Evolutionary conservation across 768 basidiomycete species (phyloP), one percentile per base, ranked within the genome.

Genomic region (Xerocomellus chrysenteron): DNA sequence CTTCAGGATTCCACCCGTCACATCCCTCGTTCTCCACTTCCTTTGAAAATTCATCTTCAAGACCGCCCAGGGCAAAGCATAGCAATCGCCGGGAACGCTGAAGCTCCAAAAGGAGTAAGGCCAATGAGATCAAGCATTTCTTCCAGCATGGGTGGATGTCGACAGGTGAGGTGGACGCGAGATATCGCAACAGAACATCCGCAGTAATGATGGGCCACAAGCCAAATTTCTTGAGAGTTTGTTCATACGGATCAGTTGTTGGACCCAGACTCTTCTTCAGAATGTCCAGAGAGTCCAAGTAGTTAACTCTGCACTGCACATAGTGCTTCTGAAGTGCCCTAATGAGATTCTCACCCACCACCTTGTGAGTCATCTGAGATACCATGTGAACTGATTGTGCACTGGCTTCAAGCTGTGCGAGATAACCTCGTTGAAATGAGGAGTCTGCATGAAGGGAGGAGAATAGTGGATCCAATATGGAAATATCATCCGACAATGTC

Each of bases 241-340:
- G 41, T 24, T 13, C 41, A 80, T 53, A 11, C 32, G 32, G 11
- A 42, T 21, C 21, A 4, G 41, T 21, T 1, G 13, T 21, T 21
- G 14, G 12, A 5, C 19, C 41, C 11, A 42, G 11, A 5, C 41
- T 42, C 41, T 13, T 2, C 30, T 16, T 30, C 16, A 67, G 30
- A 13, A n/a, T 8, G 1, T 21, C 13, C 19, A 67, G 13, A 16
- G 16, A n/a, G 6, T 35, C 5, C 41, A 14, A 9, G 14, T 42
- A 42, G 21, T 21, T 24, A 11, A 9, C 21, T 21, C 14, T 42
- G 12, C 41, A 42, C 14, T 13, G 10, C 24, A 28, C 3, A 13
- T 21, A 42, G 19, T 42, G 41, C 12, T 24, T 12, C n/a, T 19
- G 5, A 0, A 42, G 41, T 13, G 13, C 13, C 5, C 5, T 12